Conservation (phyloP, 345 rosid species). For the Euphorbia pulcherrima region DNA sequence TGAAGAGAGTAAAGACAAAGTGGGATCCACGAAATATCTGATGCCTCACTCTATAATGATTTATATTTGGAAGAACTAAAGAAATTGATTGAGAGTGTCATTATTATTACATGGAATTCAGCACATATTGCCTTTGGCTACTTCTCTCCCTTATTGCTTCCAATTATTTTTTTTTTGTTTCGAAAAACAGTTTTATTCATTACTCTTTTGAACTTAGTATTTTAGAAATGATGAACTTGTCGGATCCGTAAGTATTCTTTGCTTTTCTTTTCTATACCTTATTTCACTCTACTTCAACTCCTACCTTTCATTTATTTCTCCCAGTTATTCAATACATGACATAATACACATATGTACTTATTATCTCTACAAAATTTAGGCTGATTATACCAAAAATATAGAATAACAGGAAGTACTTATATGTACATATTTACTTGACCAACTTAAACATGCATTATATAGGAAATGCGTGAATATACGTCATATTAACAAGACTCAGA, state of each 20-base stretch:
- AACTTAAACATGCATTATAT: no score
- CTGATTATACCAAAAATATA: no score
- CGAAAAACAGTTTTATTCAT: conserved; percentile 34
- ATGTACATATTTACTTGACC: no score
- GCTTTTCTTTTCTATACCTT: background rate
- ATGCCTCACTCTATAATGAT: conserved; percentile 78
- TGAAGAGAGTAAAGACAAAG: conserved; percentile 37
- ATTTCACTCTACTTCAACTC: no score
- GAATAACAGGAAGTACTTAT: no score
- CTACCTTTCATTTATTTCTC: no score
- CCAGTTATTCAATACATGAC: no score
- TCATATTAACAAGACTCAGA: no score
- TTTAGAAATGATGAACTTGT: conserved; percentile 42
- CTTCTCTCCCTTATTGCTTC: conserved; percentile 43
- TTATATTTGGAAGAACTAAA: conserved; percentile 46
- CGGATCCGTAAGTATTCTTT: conserved; percentile 34
- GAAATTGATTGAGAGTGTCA: conserved; percentile 63
- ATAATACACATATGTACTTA: no score
- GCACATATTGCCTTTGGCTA: conserved; percentile 33
- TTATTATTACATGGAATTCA: conserved; percentile 95
- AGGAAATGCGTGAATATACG: no score
- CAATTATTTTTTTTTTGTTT: conserved; percentile 29
- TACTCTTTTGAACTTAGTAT: conserved; percentile 45
- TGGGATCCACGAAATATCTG: conserved; percentile 51
- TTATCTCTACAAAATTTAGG: no score